Evolutionary conservation across 225 moss, liverwort and hornwort genomes (phyloP).

Genomic region (Sphagnum contortum): DNA sequence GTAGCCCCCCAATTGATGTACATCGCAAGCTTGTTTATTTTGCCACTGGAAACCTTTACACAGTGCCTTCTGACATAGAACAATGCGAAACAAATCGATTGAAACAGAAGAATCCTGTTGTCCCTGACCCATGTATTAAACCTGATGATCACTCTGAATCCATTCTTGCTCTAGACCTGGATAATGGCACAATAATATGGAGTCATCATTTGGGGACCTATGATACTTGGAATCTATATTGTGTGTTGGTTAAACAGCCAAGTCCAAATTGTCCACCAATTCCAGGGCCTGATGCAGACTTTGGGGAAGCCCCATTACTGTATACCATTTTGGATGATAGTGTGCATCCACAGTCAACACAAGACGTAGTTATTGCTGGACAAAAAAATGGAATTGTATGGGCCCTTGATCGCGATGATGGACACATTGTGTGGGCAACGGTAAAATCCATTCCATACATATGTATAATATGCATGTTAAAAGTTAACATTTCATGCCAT

Average conservation of each 20-base stretch:
- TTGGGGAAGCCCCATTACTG: constrained; percentile 26
- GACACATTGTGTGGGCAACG: constrained; percentile 19
- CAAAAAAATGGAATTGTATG: constrained; percentile 31
- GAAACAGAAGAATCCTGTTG: constrained; percentile 8
- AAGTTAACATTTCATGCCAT: too few relatives aligned
- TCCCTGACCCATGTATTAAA: constrained; percentile 14
- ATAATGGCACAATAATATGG: constrained; percentile 12
- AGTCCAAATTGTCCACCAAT: constrained; percentile 8
- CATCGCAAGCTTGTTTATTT: constrained; percentile 7
- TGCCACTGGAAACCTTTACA: constrained; percentile 19
- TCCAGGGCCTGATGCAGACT: constrained; percentile 23
- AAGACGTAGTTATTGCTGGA: constrained; percentile 1
- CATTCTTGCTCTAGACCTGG: constrained; percentile 13
- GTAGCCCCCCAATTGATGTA: constrained; percentile 18
- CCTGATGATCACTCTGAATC: constrained; percentile 8
- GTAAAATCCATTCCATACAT: not conserved
- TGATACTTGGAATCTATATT: constrained; percentile 12
- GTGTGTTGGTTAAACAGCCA: constrained; percentile 1
- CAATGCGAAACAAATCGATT: constrained; percentile 10
- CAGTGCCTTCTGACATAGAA: constrained; percentile 5
- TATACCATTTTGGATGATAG: constrained; percentile 1
- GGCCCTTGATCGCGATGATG: constrained; percentile 12
- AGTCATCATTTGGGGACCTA: constrained; percentile 11
- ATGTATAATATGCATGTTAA: too few relatives aligned
- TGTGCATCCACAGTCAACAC: not conserved